Percentiles rank a stretch among this genome's conserved stretches.
Evolutionary conservation across 2,329 filamentous ascomycete species (phyloP).

Genomic region (Pezicula carpinea): DNA sequence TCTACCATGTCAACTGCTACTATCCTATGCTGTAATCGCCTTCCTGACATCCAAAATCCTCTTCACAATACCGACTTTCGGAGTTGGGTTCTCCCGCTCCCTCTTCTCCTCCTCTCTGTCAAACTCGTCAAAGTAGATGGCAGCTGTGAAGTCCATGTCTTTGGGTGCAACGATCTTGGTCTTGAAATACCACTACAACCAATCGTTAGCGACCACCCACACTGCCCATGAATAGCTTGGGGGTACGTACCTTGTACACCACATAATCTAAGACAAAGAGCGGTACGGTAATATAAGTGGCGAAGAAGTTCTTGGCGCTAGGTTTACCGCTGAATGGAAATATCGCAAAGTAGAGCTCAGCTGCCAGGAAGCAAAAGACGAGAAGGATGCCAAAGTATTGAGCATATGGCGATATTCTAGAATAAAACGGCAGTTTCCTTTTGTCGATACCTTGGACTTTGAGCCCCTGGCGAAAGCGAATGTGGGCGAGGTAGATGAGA

Average conservation of each 20-base stretch:
- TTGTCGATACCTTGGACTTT: conserved; percentile 47
- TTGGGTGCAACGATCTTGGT: conserved; percentile 6
- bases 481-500: conserved; percentile 57
- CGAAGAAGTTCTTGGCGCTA: conserved; percentile 6
- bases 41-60: conserved; percentile 5
- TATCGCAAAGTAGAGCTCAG: conserved; percentile 24
- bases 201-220: background rate
- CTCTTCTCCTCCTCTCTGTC: conserved; percentile 3
- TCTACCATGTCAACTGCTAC: too few relatives aligned
- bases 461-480: conserved; percentile 59
- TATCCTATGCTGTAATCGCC: background rate
- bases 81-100: conserved; percentile 2
- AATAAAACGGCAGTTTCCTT: conserved; percentile 38
- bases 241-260: conserved; percentile 2
- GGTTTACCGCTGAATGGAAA: conserved; percentile 6
- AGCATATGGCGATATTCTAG: conserved; percentile 55
- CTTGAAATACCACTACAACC: conserved; percentile 2
- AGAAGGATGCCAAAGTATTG: conserved; percentile 60
- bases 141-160: conserved; percentile 6
- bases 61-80: background rate
- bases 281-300: conserved; percentile 6
- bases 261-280: conserved; percentile 5
- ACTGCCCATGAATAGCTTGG: background rate
- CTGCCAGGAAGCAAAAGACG: conserved; percentile 61
- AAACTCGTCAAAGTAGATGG: conserved; percentile 4